These are phyloP conservation scores for Phytophthora agathidicida DNA, from an alignment of 352 stramenopile species.

Conservation along the genomic window DNA sequence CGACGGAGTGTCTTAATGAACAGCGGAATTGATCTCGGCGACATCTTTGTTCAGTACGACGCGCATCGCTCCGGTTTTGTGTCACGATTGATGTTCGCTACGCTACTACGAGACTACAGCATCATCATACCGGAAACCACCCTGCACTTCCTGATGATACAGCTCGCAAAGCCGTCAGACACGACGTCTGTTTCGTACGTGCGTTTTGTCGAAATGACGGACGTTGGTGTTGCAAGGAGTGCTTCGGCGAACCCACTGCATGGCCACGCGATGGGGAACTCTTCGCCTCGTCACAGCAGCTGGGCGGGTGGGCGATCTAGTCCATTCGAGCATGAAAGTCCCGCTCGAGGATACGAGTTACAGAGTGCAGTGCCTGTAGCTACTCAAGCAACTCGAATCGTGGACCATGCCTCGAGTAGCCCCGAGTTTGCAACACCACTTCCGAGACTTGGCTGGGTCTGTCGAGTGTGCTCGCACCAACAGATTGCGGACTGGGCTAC, in stretches of 20 bases:
- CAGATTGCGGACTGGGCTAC: conserved; percentile 74
- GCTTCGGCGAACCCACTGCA: conserved; percentile 17
- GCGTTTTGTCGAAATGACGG: conserved; percentile 61
- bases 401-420: conserved; percentile 36
- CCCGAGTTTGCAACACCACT: conserved; percentile 38
- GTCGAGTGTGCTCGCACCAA: conserved; percentile 70
- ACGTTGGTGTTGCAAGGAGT: conserved; percentile 24
- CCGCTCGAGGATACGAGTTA: conserved; percentile 25
- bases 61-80: conserved; percentile 44
- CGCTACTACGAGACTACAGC: conserved; percentile 44
- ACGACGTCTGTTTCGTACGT: conserved; percentile 59
- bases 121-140: conserved; percentile 42
- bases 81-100: conserved; percentile 42
- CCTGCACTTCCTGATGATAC: conserved; percentile 60
- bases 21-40: conserved; percentile 38
- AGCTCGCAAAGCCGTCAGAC: conserved; percentile 53
- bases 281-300: conserved; percentile 7
- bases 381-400: conserved; percentile 26
- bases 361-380: conserved; percentile 43
- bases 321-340: conserved; percentile 22
- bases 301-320: conserved; percentile 1
- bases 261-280: conserved; percentile 8
- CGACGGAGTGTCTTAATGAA: conserved; percentile 35
- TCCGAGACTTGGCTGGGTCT: conserved; percentile 61
- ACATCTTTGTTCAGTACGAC: conserved; percentile 58